phyloP scores from a whole-genome alignment of 371 early-diverging fungal species.

The Mucor irregularis region DNA sequence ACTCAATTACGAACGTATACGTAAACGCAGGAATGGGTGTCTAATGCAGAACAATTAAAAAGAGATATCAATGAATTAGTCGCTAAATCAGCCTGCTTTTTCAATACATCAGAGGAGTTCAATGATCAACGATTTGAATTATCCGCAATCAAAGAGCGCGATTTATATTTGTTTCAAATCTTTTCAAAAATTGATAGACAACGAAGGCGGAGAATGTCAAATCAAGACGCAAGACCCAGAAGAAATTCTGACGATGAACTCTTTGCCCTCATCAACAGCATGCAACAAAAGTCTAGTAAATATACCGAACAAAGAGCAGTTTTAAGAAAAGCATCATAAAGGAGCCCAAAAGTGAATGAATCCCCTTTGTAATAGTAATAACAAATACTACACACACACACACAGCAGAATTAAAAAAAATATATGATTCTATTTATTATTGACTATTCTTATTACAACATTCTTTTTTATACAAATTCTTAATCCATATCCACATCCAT shows the following conservation, averaged over 20 bases:
- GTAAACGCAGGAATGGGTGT: conserved; percentile 1
- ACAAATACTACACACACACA: too few relatives aligned
- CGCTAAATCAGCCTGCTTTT: conserved; percentile 9
- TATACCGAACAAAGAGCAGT: conserved; percentile 3
- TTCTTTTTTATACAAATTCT: conserved; percentile 3
- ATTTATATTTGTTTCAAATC: conserved; percentile 4
- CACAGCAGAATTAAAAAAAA: too few relatives aligned
- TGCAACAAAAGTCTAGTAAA: not conserved
- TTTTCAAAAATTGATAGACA: conserved; percentile 6
- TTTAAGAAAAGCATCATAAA: not conserved
- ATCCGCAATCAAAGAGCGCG: conserved; percentile 5
- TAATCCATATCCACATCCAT: conserved; percentile 15
- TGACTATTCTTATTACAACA: not conserved
- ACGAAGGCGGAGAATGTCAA: conserved; percentile 3
- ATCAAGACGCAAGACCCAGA: conserved; percentile 10
- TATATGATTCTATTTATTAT: conserved; percentile 7
- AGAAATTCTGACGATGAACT: not conserved
- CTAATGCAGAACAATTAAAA: conserved; percentile 4
- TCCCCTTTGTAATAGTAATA: too few relatives aligned
- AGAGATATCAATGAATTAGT: conserved; percentile 3
- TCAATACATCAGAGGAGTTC: not conserved
- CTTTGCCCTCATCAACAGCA: not conserved
- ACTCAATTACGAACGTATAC: not conserved
- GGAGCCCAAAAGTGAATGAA: too few relatives aligned
- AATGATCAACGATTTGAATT: conserved; percentile 4